These are phyloP conservation scores for Colletotrichum siamense DNA, from an alignment of 2,329 filamentous ascomycete species.

Conservation along the genomic window DNA sequence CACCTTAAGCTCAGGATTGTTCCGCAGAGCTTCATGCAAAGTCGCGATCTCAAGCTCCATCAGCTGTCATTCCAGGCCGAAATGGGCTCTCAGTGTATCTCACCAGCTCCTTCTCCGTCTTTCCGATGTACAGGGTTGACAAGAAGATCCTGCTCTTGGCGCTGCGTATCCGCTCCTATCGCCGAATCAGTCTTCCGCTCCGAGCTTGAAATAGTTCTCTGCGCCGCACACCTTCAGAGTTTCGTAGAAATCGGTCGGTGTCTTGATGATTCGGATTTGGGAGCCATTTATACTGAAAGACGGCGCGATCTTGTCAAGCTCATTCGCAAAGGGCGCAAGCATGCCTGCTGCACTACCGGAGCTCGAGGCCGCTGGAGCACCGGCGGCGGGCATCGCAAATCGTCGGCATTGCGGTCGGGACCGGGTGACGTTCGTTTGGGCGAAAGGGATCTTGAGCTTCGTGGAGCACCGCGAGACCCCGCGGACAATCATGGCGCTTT, in stretches of 20 bases:
- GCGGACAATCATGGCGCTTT: conserved; percentile 38
- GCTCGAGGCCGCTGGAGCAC: conserved; percentile 11
- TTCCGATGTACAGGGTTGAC: conserved; percentile 97
- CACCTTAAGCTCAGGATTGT: conserved; percentile 78
- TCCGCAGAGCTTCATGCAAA: conserved; percentile 74
- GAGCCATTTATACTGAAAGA: conserved; percentile 85
- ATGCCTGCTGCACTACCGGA: conserved; percentile 41
- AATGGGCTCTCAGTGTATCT: conserved; percentile 16
- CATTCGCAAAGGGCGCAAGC: conserved; percentile 63
- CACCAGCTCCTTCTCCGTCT: conserved; percentile 86
- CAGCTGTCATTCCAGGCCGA: not conserved
- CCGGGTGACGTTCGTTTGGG: conserved; percentile 1
- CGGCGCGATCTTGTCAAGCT: conserved; percentile 90
- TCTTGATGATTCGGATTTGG: conserved; percentile 78
- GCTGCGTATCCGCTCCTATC: conserved; percentile 77
- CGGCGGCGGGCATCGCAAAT: conserved; percentile 21
- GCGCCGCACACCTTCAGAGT: conserved; percentile 75
- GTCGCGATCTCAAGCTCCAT: conserved; percentile 68
- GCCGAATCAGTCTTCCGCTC: not conserved
- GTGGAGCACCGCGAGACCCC: conserved; percentile 34
- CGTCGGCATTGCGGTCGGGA: conserved; percentile 20
- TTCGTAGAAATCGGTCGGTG: conserved; percentile 89
- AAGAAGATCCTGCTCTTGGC: conserved; percentile 85
- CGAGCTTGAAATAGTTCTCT: not conserved
- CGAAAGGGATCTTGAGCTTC: conserved; percentile 24